phyloP scores from a whole-genome alignment of 1,284 basidiomycete genomes.

The Cryptococcus amylolentus region DNA sequence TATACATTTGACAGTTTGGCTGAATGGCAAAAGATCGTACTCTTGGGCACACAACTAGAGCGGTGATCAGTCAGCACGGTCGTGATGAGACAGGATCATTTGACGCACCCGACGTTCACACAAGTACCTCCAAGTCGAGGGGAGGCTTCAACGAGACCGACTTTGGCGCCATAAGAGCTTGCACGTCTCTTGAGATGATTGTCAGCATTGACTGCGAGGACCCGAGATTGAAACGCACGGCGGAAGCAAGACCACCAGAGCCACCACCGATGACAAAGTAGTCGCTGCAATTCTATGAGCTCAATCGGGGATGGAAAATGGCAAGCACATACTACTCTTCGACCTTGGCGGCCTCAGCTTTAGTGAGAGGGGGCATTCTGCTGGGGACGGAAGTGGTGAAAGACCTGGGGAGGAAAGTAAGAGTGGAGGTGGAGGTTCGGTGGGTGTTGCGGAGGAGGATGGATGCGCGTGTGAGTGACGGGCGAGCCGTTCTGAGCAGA shows the following conservation, averaged over 20 bases:
- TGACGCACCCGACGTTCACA: conserved; percentile 62
- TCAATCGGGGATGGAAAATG: conserved; percentile 1
- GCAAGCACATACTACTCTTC: conserved; percentile 42
- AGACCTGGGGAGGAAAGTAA: conserved; percentile 7
- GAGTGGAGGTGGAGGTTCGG: neutral
- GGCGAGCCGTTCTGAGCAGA: conserved; percentile 5
- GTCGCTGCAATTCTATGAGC: conserved; percentile 23
- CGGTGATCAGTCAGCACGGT: conserved; percentile 1
- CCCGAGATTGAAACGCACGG: conserved; percentile 27
- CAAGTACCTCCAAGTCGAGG: conserved; percentile 88
- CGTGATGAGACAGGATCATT: conserved; percentile 12
- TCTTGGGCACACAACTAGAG: conserved; percentile 78
- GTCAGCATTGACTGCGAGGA: neutral
- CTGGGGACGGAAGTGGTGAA: conserved; percentile 18
- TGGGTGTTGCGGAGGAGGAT: conserved; percentile 1
- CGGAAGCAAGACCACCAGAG: conserved; percentile 49
- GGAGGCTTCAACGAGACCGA: conserved; percentile 79
- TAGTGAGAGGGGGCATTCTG: conserved; percentile 47
- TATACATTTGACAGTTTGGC: neutral
- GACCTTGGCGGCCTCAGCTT: conserved; percentile 32
- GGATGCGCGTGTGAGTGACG: neutral
- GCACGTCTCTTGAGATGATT: conserved; percentile 66
- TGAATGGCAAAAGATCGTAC: conserved; percentile 52
- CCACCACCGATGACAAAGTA: conserved; percentile 50
- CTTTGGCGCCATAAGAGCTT: conserved; percentile 89